Evolutionary conservation across 2,329 filamentous ascomycete genomes (phyloP).

Genomic region (Dendryphion nanum): DNA sequence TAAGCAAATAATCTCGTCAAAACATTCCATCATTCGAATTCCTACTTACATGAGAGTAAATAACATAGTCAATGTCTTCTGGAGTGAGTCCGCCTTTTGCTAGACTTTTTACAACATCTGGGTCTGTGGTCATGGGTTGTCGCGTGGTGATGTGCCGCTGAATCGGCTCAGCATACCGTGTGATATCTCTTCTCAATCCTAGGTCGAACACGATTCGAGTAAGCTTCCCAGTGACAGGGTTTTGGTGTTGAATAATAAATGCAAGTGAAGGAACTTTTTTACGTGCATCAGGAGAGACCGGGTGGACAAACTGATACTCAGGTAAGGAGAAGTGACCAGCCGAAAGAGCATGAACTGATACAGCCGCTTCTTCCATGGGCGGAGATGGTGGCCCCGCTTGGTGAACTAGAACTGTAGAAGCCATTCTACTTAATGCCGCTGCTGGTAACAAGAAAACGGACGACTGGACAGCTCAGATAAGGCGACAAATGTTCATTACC

Average conservation of each 20-base stretch:
- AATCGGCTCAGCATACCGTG: slow-evolving; percentile 45
- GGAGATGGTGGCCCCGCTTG: slow-evolving; percentile 13
- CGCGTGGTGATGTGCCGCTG: slow-evolving; percentile 49
- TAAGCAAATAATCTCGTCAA: not conserved
- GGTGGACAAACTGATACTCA: slow-evolving; percentile 48
- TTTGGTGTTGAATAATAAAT: slow-evolving; percentile 54
- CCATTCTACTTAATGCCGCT: slow-evolving; percentile 10
- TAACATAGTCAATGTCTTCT: slow-evolving; percentile 42
- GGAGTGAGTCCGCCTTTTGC: slow-evolving; percentile 34
- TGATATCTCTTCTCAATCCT: slow-evolving; percentile 48
- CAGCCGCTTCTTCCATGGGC: slow-evolving; percentile 15
- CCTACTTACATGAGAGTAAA: slow-evolving; percentile 42
- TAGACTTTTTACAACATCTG: slow-evolving; percentile 42
- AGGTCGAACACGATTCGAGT: slow-evolving; percentile 55
- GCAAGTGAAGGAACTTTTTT: slow-evolving; percentile 54
- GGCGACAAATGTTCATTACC: too few relatives aligned
- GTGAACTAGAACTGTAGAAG: slow-evolving; percentile 7
- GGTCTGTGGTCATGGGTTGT: slow-evolving; percentile 42
- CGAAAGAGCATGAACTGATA: slow-evolving; percentile 40
- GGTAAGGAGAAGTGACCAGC: slow-evolving; percentile 47
- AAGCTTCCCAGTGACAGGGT: slow-evolving; percentile 31
- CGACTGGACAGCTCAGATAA: too few relatives aligned
- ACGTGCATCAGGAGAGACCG: slow-evolving; percentile 43
- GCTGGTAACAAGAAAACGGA: too few relatives aligned
- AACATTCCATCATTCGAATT: not conserved